Evolutionary conservation across 495 filamentous ascomycete species (phyloP).

Genomic region (Penicillium pancosmium): DNA sequence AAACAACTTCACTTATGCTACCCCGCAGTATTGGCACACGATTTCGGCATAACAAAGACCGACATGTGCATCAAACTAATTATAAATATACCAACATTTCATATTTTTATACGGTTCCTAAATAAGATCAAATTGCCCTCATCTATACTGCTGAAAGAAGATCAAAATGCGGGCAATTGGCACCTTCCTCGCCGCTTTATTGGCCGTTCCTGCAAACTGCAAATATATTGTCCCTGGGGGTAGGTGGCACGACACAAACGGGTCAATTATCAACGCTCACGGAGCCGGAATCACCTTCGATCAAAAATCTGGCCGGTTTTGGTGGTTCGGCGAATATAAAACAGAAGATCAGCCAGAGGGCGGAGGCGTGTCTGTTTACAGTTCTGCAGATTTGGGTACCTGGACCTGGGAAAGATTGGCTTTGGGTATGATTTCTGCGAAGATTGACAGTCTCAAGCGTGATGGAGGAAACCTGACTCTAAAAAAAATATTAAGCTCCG

Average conservation of each 20-base stretch:
- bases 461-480: not conserved
- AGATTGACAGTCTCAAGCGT: not conserved
- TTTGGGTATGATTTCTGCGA: conserved; percentile 14
- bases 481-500: conserved; percentile 13
- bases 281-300: conserved; percentile 27
- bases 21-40: not conserved
- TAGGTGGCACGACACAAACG: conserved; percentile 30
- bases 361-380: conserved; percentile 30
- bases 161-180: not conserved
- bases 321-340: conserved; percentile 34
- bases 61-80: not conserved
- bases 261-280: conserved; percentile 26
- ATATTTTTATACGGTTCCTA: not conserved
- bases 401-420: conserved; percentile 27
- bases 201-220: conserved; percentile 7
- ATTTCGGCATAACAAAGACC: not conserved
- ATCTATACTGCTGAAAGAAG: not conserved
- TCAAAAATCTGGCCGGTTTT: conserved; percentile 25
- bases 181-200: not conserved
- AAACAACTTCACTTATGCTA: not conserved
- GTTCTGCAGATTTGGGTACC: conserved; percentile 27
- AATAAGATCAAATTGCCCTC: not conserved
- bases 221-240: conserved; percentile 33
- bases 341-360: conserved; percentile 29
- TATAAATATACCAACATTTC: not conserved